Evolutionary conservation across 768 basidiomycete species (phyloP).

Genomic region (Agrocybe pediades): DNA sequence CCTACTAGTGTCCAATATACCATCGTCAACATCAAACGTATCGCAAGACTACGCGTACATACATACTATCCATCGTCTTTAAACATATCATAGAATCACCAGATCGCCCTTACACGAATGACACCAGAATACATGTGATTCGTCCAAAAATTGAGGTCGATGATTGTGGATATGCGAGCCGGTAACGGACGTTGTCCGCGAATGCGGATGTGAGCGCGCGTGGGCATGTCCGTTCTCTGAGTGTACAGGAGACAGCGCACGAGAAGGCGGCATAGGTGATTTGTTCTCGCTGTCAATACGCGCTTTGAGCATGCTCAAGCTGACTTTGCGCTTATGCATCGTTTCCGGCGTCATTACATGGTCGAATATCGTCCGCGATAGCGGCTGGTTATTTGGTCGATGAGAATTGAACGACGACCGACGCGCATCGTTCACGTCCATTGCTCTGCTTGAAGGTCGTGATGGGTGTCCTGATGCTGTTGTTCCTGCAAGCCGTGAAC

Average conservation of each 20-base stretch:
- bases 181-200: constrained; percentile 15
- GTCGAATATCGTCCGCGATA: constrained; percentile 66
- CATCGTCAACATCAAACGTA: constrained; percentile 9
- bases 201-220: not conserved
- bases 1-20: constrained; percentile 8
- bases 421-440: constrained; percentile 31
- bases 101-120: constrained; percentile 80
- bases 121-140: constrained; percentile 91
- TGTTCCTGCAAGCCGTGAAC: constrained; percentile 31
- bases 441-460: constrained; percentile 48
- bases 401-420: constrained; percentile 42
- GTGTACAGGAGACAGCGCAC: constrained; percentile 58
- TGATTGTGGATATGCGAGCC: constrained; percentile 27
- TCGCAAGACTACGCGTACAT: too few species aligned
- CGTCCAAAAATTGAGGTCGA: constrained; percentile 81
- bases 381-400: constrained; percentile 38
- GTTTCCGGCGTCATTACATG: constrained; percentile 73
- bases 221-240: constrained; percentile 27
- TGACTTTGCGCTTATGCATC: constrained; percentile 79
- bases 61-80: too few species aligned
- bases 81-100: constrained; percentile 59
- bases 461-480: constrained; percentile 46
- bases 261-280: constrained; percentile 46
- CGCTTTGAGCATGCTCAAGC: constrained; percentile 87
- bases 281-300: constrained; percentile 81